phyloP scores from a whole-genome alignment of 2,329 filamentous ascomycete species.

The Verticillium nubilum region DNA sequence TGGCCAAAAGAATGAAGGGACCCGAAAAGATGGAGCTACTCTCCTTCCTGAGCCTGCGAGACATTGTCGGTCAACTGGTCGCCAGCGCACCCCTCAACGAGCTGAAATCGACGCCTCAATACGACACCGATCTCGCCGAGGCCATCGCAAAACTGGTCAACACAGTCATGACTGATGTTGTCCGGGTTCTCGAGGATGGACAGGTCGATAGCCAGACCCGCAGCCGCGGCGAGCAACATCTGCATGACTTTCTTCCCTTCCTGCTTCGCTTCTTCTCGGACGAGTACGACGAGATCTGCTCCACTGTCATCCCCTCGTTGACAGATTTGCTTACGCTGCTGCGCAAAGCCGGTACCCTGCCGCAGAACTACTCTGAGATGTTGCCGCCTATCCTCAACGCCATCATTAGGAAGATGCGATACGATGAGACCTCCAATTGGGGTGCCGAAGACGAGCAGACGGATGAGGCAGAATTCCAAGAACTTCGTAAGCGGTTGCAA shows the following conservation, averaged over 20 bases:
- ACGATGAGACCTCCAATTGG: constrained; percentile 92
- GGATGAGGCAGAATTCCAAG: constrained; percentile 95
- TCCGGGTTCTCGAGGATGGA: constrained; percentile 72
- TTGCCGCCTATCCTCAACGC: constrained; percentile 84
- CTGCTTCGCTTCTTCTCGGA: constrained; percentile 93
- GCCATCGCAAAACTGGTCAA: constrained; percentile 95
- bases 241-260: constrained; percentile 80
- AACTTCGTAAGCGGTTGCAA: constrained; percentile 83
- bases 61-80: constrained; percentile 81
- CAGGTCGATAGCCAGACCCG: constrained; percentile 58
- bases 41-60: constrained; percentile 77
- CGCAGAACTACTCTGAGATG: constrained; percentile 72
- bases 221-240: constrained; percentile 71
- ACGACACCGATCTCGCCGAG: constrained; percentile 94
- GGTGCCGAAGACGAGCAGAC: constrained; percentile 91
- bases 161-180: constrained; percentile 78
- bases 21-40: constrained; percentile 94
- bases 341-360: constrained; percentile 71
- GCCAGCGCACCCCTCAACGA: constrained; percentile 76
- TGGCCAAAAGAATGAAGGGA: constrained; percentile 96
- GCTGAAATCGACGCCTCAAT: constrained; percentile 73
- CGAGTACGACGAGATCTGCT: constrained; percentile 97
- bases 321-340: constrained; percentile 90
- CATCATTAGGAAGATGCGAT: constrained; percentile 94
- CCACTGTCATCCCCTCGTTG: constrained; percentile 86